Percentiles rank a stretch among this genome's conserved stretches.
Evolutionary conservation across 768 basidiomycete species (phyloP).

Genomic region (Macrocybe gigantea): DNA sequence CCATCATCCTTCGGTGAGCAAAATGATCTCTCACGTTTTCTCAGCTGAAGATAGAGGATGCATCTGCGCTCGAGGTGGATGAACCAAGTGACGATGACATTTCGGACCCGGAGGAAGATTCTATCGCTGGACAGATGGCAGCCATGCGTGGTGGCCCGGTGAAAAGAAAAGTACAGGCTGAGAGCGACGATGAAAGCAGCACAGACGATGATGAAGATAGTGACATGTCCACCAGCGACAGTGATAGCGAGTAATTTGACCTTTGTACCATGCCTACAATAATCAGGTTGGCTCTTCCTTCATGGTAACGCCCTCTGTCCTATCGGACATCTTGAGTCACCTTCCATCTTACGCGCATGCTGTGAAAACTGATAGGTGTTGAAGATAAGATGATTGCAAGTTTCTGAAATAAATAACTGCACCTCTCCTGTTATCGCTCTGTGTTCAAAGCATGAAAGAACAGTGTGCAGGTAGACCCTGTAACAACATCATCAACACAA

Average conservation of each 20-base stretch:
- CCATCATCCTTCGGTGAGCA: neutral
- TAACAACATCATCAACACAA: too few species aligned
- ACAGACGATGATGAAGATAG: constrained; percentile 47
- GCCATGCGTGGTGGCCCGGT: constrained; percentile 86
- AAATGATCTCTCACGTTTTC: constrained; percentile 8
- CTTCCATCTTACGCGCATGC: too few species aligned
- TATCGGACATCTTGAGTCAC: too few species aligned
- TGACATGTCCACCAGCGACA: constrained; percentile 51
- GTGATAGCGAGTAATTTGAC: constrained; percentile 33
- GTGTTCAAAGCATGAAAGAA: too few species aligned
- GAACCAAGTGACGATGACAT: constrained; percentile 84
- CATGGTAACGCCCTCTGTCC: too few species aligned
- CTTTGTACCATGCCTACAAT: too few species aligned
- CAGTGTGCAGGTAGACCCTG: too few species aligned
- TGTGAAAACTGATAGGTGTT: too few species aligned
- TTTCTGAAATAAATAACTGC: too few species aligned
- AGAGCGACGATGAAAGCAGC: constrained; percentile 48
- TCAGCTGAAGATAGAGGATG: constrained; percentile 82
- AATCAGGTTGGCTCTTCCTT: too few species aligned
- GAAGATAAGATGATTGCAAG: too few species aligned
- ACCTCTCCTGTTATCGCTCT: too few species aligned
- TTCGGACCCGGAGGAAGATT: constrained; percentile 96
- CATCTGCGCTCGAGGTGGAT: constrained; percentile 47
- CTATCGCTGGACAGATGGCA: constrained; percentile 96
- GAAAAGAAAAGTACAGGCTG: constrained; percentile 50